Conservation (phyloP, 495 filamentous ascomycete genomes). For the Hypoxylon subgilvum region DNA sequence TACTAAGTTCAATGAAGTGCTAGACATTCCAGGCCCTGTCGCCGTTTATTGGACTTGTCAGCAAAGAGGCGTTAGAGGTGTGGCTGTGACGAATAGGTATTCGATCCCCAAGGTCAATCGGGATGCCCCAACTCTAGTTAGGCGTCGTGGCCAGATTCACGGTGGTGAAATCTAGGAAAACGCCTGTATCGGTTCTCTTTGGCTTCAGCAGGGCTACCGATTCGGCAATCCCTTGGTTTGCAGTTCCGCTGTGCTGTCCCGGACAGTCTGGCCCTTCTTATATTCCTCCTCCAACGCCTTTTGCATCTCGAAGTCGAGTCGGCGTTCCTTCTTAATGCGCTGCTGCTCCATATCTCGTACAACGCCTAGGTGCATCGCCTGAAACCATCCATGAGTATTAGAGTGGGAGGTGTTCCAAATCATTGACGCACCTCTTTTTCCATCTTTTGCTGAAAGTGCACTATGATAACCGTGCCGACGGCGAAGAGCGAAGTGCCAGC, state of each 20-base stretch:
- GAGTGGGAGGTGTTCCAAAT: not conserved
- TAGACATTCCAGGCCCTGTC: no score
- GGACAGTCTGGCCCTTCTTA: constrained; percentile 75
- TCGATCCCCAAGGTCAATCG: no score
- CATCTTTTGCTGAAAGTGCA: constrained; percentile 84
- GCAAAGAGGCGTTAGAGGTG: no score
- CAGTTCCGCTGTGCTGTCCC: constrained; percentile 44
- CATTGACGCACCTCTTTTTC: constrained; percentile 75
- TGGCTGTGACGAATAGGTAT: no score
- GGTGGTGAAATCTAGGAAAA: no score
- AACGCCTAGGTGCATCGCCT: constrained; percentile 97
- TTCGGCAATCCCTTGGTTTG: constrained; percentile 30
- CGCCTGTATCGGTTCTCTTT: no score
- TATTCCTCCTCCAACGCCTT: constrained; percentile 85
- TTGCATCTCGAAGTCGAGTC: constrained; percentile 94
- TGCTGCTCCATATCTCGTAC: constrained; percentile 95
- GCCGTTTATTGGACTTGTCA: no score
- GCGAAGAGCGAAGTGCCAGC: constrained; percentile 77
- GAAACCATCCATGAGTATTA: constrained; percentile 1
- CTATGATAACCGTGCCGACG: constrained; percentile 77
- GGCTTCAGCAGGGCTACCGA: constrained; percentile 12
- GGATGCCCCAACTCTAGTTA: no score
- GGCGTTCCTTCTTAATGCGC: constrained; percentile 81
- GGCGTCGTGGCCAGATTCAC: no score
- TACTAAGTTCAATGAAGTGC: no score